Base-by-base conservation (phyloP, 1,284 basidiomycete species). In the Apiotrichum siamense region DNA sequence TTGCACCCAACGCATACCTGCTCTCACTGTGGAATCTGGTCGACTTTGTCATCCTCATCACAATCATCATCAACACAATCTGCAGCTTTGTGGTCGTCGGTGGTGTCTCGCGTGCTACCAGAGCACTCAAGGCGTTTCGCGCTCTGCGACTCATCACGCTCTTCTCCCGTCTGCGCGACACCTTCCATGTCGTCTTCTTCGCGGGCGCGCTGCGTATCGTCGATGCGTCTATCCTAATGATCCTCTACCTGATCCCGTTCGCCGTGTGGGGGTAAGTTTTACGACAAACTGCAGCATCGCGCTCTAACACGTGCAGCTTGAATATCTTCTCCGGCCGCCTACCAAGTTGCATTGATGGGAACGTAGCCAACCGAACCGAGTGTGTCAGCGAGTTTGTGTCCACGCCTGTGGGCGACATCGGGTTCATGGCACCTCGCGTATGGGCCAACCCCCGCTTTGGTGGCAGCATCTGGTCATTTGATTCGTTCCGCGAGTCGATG, bases 161-260 rank as follows among this genome's bases (percentile, higher is more conserved):
- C 47, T 84, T 91, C 56, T 82, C 86, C 46, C 83, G 81, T 58
- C 87, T 96, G 82, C 83, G 94, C 5, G 83, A 83, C 48, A 94
- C 93, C 0, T 93, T 97, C 72, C 84, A 94, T 66, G 84, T 84
- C n/a, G 79, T 97, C 47, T 85, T 97, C 66, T 85, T 97, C 52
- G 87, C 88, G 3, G 94, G 93, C 4, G 86, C 86, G 2, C 74
- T 81, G 18, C 85, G 89, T 62, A 93, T 98, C 56, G 61, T 96
- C 48, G 91, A 97, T 62, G 94, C 94, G 0, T 88, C 86, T 0
- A 73, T 97, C 46, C 82, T 98, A n/a, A 90, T 93, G 41, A 82
- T 96, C 47, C 79, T 97, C 44, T 92, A 97, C 75, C 86, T 97
- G 80, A 88, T 98, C 59, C 94, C 94, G 0, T 97, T 92, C 66